A percentile compares a stretch with the other conserved stretches of the same genome.
phyloP scores from a whole-genome alignment of 306 rosid genomes.

The Castanospermum australe region DNA sequence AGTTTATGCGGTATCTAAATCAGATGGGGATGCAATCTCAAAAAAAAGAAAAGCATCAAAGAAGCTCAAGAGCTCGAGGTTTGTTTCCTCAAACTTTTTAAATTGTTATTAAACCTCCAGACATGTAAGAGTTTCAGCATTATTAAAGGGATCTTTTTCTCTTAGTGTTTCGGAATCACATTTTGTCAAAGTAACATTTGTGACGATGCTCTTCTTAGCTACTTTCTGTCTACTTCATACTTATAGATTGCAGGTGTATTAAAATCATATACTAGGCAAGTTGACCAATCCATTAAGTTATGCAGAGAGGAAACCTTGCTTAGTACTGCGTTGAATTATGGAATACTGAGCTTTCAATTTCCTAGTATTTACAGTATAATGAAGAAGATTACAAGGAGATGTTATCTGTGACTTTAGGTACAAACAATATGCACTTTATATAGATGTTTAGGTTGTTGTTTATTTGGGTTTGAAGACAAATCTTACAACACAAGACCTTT shows the following conservation, averaged over 20 bases:
- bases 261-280: too few relatives aligned
- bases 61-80: constrained; percentile 64
- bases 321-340: not conserved
- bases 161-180: constrained; percentile 14
- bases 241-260: not conserved
- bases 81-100: constrained; percentile 16
- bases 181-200: constrained; percentile 11
- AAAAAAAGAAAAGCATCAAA: constrained; percentile 77
- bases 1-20: constrained; percentile 27
- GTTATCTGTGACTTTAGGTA: not conserved
- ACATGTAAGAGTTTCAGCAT: not conserved
- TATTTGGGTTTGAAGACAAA: not conserved
- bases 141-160: not conserved
- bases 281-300: not conserved
- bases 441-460: not conserved
- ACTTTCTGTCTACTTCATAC: not conserved
- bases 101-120: not conserved
- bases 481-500: not conserved
- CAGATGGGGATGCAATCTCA: constrained; percentile 31
- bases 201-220: not conserved
- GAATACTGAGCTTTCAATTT: not conserved
- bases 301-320: not conserved
- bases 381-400: not conserved
- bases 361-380: not conserved
- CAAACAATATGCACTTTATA: too few relatives aligned